Base-by-base conservation (phyloP, 305 asterid genomes). In the Fraxinus floribunda region DNA sequence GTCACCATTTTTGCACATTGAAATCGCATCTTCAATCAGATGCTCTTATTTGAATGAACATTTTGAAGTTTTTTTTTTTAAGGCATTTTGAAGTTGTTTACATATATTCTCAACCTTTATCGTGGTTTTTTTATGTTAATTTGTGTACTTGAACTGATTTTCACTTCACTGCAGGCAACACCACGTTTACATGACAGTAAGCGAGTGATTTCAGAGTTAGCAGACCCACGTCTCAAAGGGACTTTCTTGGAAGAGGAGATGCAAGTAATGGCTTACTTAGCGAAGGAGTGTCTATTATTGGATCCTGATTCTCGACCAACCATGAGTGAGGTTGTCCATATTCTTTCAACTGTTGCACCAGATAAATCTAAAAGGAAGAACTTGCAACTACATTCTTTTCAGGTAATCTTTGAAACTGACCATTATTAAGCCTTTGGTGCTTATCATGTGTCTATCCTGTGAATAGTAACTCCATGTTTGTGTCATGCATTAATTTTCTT, bases 231-330 rank as follows among this genome's bases (percentile, higher is more conserved):
- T 46, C 82, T 96, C 68, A 83, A 90, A 79, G 98, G 97, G 34
- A 77, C 16, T 29, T 93, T 91, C 83, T 85, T 90, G 64, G 93
- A 91, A 80, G 99, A 96, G 78, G 98, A 96, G 87, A 89, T 96
- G 97, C 98, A 96, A 78, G 97, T 96, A 46, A 91, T 96, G 97
- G 97, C 98, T 82, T 96, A 92, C 87, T 89, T 96, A 84, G 97
- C 99, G 7, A 96, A 94, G 83, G 99, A 96, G 92, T 96, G 99
- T 82, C 88, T 96, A 41, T 81, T 94, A 62, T 66, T 93, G 90
- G 99, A 96, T 86, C 99, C 99, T 5, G 98, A 94, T 81, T 89
- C 94, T 81, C 95, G 98, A 83, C 99, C 99, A 62, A 92, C 88
- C 81, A 96, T 96, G 99, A 88, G 90, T 9, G 98, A 94, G 86